Percentiles rank a stretch among this genome's conserved stretches.
Evolutionary conservation across 1,284 basidiomycete species (phyloP).

Genomic region (Ustilago vetiveriae): DNA sequence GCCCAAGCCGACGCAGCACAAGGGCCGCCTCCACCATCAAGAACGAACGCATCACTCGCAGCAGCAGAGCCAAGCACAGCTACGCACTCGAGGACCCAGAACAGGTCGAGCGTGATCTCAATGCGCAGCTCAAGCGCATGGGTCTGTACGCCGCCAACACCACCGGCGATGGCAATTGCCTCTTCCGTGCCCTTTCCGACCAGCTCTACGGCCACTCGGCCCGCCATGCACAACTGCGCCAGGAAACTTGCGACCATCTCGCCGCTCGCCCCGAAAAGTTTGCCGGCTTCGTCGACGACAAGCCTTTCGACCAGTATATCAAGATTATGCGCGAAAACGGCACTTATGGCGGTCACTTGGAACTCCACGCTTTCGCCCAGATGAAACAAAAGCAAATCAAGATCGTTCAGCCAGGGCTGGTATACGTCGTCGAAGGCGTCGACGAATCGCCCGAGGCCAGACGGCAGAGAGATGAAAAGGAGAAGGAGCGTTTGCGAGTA

Average conservation of each 20-base stretch:
- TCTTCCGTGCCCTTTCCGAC: conserved; percentile 68
- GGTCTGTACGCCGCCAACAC: conserved; percentile 65
- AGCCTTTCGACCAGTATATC: conserved; percentile 68
- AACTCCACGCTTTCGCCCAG: conserved; percentile 87
- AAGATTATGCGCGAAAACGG: conserved; percentile 70
- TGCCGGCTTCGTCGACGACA: conserved; percentile 86
- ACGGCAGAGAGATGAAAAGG: conserved; percentile 34
- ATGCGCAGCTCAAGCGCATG: conserved; percentile 59
- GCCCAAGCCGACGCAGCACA: conserved; percentile 36
- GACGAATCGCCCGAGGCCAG: conserved; percentile 63
- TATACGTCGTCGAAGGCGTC: conserved; percentile 65
- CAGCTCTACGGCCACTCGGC: conserved; percentile 80
- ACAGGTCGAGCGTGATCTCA: conserved; percentile 58
- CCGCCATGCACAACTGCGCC: conserved; percentile 76
- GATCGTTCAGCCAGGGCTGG: conserved; percentile 82
- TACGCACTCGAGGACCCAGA: conserved; percentile 60
- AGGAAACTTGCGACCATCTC: conserved; percentile 81
- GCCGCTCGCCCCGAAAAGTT: conserved; percentile 77
- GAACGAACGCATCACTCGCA: conserved; percentile 48
- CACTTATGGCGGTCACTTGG: conserved; percentile 89
- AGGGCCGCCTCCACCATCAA: conserved; percentile 38
- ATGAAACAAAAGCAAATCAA: conserved; percentile 81
- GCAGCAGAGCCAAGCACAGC: conserved; percentile 40
- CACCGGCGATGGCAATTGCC: conserved; percentile 65
- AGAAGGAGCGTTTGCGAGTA: conserved; percentile 41